These are phyloP conservation scores for Tylopilus subfusipes DNA, from an alignment of 768 basidiomycete species.

Conservation along the genomic window DNA sequence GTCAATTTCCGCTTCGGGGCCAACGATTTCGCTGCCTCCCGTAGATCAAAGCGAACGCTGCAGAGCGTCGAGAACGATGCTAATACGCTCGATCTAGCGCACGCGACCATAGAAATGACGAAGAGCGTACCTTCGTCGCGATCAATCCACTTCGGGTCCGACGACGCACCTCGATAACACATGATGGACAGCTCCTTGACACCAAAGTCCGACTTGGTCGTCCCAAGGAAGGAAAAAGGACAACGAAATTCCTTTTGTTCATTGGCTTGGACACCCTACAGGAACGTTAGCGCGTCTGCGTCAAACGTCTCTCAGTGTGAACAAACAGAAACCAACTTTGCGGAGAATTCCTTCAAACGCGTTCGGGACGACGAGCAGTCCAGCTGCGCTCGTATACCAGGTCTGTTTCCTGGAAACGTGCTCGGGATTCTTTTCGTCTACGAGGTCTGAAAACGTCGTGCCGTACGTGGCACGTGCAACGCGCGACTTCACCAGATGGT, in stretches of 20 bases:
- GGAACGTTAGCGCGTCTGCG: background rate
- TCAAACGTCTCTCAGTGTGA: background rate
- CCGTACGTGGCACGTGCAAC: conserved; percentile 47
- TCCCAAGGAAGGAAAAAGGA: background rate
- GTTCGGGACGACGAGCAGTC: background rate
- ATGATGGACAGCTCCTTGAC: background rate
- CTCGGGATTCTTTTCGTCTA: conserved; percentile 1
- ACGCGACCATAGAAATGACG: accelerated
- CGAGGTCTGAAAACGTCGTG: conserved; percentile 41
- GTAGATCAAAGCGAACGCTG: conserved; percentile 3
- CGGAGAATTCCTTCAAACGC: conserved; percentile 4
- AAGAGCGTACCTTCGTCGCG: background rate
- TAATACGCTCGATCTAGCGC: background rate
- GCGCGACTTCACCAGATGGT: conserved; percentile 43
- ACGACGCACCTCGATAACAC: conserved; percentile 13
- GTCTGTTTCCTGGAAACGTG: conserved; percentile 7
- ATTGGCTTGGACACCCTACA: conserved; percentile 7
- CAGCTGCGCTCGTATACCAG: conserved; percentile 2
- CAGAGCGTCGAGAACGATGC: conserved; percentile 15
- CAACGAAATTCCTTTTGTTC: conserved; percentile 18
- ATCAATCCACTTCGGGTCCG: conserved; percentile 14
- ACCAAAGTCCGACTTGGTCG: background rate
- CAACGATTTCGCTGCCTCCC: conserved; percentile 2
- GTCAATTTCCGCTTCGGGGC: background rate
- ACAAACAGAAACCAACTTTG: conserved; percentile 1